A percentile compares a stretch with the other conserved stretches of the same genome.
Conservation (phyloP, 495 filamentous ascomycete genomes). For the Glutinoglossum americanum region DNA sequence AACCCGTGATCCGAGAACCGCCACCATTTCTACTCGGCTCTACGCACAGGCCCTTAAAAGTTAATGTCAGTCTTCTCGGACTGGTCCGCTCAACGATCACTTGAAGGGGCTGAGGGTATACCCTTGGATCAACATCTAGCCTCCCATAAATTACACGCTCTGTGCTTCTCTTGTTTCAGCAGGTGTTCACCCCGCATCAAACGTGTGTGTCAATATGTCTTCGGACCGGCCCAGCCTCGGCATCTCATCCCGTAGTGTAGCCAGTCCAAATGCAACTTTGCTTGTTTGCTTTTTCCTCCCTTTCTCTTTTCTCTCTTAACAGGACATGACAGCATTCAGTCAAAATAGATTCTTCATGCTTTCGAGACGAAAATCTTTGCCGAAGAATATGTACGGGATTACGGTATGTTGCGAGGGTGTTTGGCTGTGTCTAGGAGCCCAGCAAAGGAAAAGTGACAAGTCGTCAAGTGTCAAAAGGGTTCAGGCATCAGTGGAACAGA, state of each 20-base stretch:
- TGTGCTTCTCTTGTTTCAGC: background rate
- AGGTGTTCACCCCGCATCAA: background rate
- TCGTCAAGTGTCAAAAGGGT: background rate
- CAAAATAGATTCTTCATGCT: background rate
- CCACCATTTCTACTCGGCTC: background rate
- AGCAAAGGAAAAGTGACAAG: background rate
- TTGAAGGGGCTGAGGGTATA: background rate
- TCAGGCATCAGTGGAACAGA: background rate
- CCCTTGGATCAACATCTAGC: background rate
- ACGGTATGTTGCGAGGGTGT: background rate
- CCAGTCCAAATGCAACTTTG: background rate
- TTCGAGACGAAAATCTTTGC: background rate
- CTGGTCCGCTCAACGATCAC: background rate
- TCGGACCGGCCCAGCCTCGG: background rate
- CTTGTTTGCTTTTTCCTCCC: background rate
- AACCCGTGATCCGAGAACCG: background rate
- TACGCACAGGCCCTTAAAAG: background rate
- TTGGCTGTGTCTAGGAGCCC: background rate
- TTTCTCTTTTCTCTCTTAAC: background rate
- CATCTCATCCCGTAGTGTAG: background rate
- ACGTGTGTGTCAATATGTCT: background rate
- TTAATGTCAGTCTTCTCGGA: background rate
- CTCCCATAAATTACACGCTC: background rate
- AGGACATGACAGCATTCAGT: background rate
- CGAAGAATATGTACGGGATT: background rate